phyloP scores from a whole-genome alignment of 306 rosid genomes.

The Quercus cerris region DNA sequence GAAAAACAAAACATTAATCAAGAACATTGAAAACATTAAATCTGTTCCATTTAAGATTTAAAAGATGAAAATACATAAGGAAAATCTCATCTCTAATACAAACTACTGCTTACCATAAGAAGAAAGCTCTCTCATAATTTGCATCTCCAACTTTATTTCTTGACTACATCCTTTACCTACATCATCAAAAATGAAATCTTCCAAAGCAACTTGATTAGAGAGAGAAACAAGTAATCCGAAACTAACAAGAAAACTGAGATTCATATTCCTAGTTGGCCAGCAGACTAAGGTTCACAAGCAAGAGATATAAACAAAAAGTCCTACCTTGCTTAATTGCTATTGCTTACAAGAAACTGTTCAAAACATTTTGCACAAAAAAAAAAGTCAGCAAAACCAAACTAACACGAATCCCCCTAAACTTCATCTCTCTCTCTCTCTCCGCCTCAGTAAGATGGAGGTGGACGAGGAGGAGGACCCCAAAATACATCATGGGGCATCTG shows the following conservation, averaged over 20 bases:
- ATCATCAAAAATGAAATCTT: neutral
- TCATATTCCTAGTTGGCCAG: neutral
- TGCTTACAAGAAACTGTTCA: slow-evolving; percentile 38
- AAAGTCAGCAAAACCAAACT: slow-evolving; percentile 11
- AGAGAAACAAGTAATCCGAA: neutral
- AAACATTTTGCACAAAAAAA: slow-evolving; percentile 16
- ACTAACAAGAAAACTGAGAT: neutral
- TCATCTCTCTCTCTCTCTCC: neutral
- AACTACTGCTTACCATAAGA: neutral
- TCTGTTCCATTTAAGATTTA: neutral
- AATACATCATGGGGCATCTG: slow-evolving; percentile 67
- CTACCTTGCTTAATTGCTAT: slow-evolving; percentile 28
- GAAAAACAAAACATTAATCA: neutral
- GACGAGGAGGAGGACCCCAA: slow-evolving; percentile 68
- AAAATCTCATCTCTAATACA: neutral
- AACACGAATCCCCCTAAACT: neutral
- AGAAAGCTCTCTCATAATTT: neutral
- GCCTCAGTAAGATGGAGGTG: slow-evolving; percentile 64
- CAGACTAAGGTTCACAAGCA: slow-evolving; percentile 11
- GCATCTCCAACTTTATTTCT: neutral
- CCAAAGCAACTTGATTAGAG: neutral
- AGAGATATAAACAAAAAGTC: slow-evolving; percentile 21
- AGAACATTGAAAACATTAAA: no score
- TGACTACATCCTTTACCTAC: neutral
- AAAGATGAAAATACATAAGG: neutral